A percentile compares a stretch with the other conserved stretches of the same genome.
Evolutionary conservation across 2,329 filamentous ascomycete genomes (phyloP).

Genomic region (Fragosphaeria purpurea): DNA sequence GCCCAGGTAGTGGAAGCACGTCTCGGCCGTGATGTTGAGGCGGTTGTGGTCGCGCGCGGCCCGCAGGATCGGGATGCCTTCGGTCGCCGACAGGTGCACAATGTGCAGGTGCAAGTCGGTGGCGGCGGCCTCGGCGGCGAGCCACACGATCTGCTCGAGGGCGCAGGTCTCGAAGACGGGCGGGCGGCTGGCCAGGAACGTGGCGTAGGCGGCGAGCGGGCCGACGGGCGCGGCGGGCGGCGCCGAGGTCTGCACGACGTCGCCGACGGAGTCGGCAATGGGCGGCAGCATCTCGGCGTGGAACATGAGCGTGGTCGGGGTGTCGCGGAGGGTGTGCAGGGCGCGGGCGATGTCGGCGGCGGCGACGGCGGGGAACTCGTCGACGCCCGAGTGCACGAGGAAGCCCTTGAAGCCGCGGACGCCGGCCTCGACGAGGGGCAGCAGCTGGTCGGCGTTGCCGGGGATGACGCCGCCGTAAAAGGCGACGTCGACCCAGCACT

Average conservation of each 20-base stretch:
- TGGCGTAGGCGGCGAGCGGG: constrained; percentile 68
- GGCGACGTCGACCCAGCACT: constrained; percentile 98
- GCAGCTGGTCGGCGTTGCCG: constrained; percentile 71
- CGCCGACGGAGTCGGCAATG: constrained; percentile 67
- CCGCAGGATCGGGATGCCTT: constrained; percentile 73
- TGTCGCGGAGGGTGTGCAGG: constrained; percentile 69
- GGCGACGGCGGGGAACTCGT: constrained; percentile 91
- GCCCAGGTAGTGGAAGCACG: constrained; percentile 89
- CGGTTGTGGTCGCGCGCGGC: constrained; percentile 56
- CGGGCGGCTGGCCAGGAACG: constrained; percentile 85
- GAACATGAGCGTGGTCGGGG: constrained; percentile 92
- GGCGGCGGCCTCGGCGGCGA: constrained; percentile 65
- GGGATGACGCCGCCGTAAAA: constrained; percentile 95
- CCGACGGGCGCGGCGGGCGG: constrained; percentile 63
- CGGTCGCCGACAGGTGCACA: constrained; percentile 81
- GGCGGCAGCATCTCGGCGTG: constrained; percentile 98
- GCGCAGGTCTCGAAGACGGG: constrained; percentile 86
- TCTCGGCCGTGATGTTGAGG: constrained; percentile 84
- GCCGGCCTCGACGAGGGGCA: constrained; percentile 70
- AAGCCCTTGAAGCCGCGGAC: constrained; percentile 97
- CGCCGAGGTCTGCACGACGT: constrained; percentile 57
- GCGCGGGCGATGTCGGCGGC: constrained; percentile 67
- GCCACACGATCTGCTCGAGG: constrained; percentile 72
- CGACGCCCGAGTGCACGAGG: constrained; percentile 90
- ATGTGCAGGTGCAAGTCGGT: constrained; percentile 67